Conservation (phyloP, 805 yeast species). For the Groenewaldozyma salmanticensis region DNA sequence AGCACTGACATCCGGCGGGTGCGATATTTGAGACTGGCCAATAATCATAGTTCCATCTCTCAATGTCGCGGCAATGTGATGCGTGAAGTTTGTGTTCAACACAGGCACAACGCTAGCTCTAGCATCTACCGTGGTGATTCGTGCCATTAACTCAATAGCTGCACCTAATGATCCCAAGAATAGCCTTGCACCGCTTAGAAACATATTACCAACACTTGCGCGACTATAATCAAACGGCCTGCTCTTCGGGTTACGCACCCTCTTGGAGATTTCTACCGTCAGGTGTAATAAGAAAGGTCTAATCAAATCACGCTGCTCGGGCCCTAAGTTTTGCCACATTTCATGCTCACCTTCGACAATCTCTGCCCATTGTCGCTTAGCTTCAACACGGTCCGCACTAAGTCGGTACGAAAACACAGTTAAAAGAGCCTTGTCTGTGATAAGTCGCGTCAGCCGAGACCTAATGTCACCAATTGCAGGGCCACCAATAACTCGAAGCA, state of each 20-base stretch:
- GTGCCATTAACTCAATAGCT: constrained; percentile 64
- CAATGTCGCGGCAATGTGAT: constrained; percentile 73
- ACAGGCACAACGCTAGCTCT: constrained; percentile 62
- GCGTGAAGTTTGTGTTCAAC: constrained; percentile 72
- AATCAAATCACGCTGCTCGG: constrained; percentile 56
- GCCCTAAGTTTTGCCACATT: constrained; percentile 53
- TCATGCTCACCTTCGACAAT: constrained; percentile 72
- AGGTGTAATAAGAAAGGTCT: constrained; percentile 71
- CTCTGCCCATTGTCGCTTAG: constrained; percentile 63
- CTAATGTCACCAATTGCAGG: constrained; percentile 93
- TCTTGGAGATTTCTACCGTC: constrained; percentile 64
- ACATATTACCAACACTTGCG: constrained; percentile 80
- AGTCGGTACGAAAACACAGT: constrained; percentile 41
- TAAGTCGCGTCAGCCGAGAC: constrained; percentile 66
- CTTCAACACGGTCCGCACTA: constrained; percentile 35
- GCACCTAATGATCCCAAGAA: constrained; percentile 80
- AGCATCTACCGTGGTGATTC: constrained; percentile 51
- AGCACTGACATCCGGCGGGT: constrained; percentile 39
- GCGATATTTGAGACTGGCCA: constrained; percentile 91
- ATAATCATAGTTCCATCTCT: constrained; percentile 63
- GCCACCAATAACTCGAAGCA: constrained; percentile 79
- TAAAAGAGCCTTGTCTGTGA: constrained; percentile 42
- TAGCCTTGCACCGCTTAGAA: constrained; percentile 70
- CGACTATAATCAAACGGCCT: constrained; percentile 60
- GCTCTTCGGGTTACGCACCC: constrained; percentile 30